phyloP scores from a whole-genome alignment of 352 stramenopile genomes.

The Thalassiosira hispida region DNA sequence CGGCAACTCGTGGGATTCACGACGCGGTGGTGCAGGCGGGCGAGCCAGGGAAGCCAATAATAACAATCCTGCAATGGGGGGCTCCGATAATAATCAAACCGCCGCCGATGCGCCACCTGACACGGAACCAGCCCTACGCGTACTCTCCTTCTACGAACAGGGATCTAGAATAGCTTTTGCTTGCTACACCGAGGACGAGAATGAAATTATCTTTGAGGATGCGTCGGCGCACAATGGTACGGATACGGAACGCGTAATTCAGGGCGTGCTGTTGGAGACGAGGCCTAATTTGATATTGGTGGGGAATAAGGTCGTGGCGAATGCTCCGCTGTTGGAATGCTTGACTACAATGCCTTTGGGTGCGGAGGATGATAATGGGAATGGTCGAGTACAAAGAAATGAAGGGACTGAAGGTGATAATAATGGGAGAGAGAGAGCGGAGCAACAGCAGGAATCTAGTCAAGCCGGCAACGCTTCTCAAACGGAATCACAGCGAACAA shows the following conservation, averaged over 20 bases:
- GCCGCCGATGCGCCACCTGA: constrained; percentile 24
- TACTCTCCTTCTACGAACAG: constrained; percentile 60
- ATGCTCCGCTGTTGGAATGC: constrained; percentile 68
- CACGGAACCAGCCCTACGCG: constrained; percentile 50
- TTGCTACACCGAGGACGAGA: constrained; percentile 77
- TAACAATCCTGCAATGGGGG: not conserved
- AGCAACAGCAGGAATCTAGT: constrained; percentile 1
- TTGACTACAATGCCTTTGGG: constrained; percentile 60
- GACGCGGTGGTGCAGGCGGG: not conserved
- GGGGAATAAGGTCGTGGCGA: constrained; percentile 62
- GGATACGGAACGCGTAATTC: constrained; percentile 65
- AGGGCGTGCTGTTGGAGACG: constrained; percentile 55
- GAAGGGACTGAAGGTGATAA: not conserved
- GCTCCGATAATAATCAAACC: not conserved
- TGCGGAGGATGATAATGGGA: constrained; percentile 6
- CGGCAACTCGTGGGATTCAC: not conserved
- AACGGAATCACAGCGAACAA: not conserved
- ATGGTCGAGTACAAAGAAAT: no score
- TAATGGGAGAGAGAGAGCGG: no score
- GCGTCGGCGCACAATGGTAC: constrained; percentile 38
- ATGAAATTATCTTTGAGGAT: constrained; percentile 77
- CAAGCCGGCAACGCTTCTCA: not conserved
- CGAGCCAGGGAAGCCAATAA: not conserved
- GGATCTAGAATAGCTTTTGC: constrained; percentile 74
- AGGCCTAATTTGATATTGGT: constrained; percentile 72